Evolutionary conservation across 2,329 filamentous ascomycete genomes (phyloP), one percentile per base, ranked within the genome.

Genomic region (Mollisia scopiformis): DNA sequence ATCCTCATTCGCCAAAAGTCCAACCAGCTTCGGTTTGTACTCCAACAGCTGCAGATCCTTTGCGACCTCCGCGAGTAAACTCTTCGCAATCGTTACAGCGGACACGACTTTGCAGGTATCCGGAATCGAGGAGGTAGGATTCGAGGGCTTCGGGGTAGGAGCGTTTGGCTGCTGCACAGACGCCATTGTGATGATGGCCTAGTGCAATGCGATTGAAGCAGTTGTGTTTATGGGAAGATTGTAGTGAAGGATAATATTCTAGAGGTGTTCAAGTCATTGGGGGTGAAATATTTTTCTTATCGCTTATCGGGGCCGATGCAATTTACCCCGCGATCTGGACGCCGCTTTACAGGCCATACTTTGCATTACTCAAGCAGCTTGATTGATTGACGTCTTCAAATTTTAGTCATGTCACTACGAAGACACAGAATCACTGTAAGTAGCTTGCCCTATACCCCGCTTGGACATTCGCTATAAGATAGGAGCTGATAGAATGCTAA

Each of bases 1-100:
- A 77, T 99, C 95, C 67, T 85, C 85, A 77, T 97, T 98, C 68
- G 94, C 93, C 59, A 99, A 82, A 77, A 97, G 97, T 61, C 94
- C 95, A 47, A 94, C 91, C 56, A 99, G 84, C 63, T 90, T 88
- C 33, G 95, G 93, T 74, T 88, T 80, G 67, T 84, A 86, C 71
- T 88, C 83, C 51, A 96, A 81, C 66, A 87, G 88, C 71, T 85
- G 84, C 62, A 97, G 80, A 6, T 89, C 91, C 61, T 90, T 85
- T 67, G 87, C 83, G 62, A 96, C 91, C 79, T 97, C 93, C 27
- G 80, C 79, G 56, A 96, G 83, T 55, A 97, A 83, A 58, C 83
- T 83, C 79, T 93, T 95, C 68, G 93, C 92, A 72, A 99, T 93
- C 69, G 88, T 90, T 69, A 90, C 90, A 61, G 94, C 92, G 69